Percentiles rank a stretch among this genome's conserved stretches.
Evolutionary conservation across 2,329 filamentous ascomycete species (phyloP).

Genomic region (Apiospora kogelbergensis): DNA sequence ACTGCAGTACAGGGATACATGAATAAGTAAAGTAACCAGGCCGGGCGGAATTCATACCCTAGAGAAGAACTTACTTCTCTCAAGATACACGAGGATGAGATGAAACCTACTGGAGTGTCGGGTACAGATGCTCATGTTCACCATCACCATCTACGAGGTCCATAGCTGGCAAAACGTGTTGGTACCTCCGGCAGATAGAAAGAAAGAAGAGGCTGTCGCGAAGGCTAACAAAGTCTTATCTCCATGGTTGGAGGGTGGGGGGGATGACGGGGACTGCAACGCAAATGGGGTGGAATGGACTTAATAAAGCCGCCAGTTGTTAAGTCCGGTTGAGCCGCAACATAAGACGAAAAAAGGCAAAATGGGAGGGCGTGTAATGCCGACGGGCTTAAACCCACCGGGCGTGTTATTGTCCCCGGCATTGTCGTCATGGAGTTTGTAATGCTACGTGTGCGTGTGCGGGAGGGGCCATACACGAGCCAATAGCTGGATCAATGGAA

Average conservation of each 20-base stretch:
- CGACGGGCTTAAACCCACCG: neutral
- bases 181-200: neutral
- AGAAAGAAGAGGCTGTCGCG: neutral
- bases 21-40: neutral
- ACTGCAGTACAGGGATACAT: slow-evolving; percentile 31
- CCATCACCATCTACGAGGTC: slow-evolving; percentile 6
- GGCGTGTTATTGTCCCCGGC: neutral
- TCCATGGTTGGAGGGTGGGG: neutral
- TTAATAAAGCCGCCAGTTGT: neutral
- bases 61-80: neutral
- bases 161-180: neutral
- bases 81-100: neutral
- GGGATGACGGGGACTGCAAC: neutral
- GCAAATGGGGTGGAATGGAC: neutral
- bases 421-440: neutral
- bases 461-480: neutral
- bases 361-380: neutral
- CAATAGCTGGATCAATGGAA: neutral
- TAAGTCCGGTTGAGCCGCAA: neutral
- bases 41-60: neutral
- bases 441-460: neutral
- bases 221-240: neutral
- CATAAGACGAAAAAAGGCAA: neutral
- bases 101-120: slow-evolving; percentile 12
- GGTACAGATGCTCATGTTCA: slow-evolving; percentile 4